phyloP scores from a whole-genome alignment of 352 stramenopile species.

The Elongisporangium undulatum region DNA sequence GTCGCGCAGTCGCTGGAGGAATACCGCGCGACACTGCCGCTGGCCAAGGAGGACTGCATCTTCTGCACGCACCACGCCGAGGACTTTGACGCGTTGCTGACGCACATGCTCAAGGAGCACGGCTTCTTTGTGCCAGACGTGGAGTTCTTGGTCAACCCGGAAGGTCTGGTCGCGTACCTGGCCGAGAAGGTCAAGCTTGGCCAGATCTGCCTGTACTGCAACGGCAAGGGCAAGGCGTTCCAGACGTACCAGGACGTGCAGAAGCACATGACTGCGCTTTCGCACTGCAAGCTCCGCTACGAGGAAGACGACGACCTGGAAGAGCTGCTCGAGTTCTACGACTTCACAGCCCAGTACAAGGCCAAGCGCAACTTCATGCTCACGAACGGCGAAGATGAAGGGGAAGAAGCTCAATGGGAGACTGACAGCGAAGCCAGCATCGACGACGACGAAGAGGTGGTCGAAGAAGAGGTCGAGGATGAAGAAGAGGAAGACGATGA shows the following conservation, averaged over 20 bases:
- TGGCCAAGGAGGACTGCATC: conserved; percentile 82
- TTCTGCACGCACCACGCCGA: conserved; percentile 64
- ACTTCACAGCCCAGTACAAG: conserved; percentile 86
- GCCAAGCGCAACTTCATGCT: conserved; percentile 12
- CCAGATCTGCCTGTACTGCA: conserved; percentile 95
- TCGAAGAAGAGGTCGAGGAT: conserved; percentile 31
- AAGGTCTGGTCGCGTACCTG: conserved; percentile 91
- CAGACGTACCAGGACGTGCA: conserved; percentile 84
- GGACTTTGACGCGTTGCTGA: conserved; percentile 68
- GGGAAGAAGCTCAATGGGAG: conserved; percentile 61
- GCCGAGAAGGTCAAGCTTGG: conserved; percentile 95
- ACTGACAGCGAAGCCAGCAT: conserved; percentile 79
- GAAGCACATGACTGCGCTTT: conserved; percentile 94
- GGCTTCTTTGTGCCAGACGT: conserved; percentile 95
- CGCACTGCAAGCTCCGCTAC: conserved; percentile 90
- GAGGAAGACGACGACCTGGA: conserved; percentile 88
- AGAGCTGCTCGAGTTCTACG: conserved; percentile 89
- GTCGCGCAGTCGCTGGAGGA: conserved; percentile 62
- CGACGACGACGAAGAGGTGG: conserved; percentile 56
- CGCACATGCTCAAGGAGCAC: conserved; percentile 92
- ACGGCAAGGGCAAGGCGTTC: conserved; percentile 90
- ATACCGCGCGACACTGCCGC: conserved; percentile 66
- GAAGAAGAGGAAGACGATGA: conserved; percentile 42
- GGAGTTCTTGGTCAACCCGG: conserved; percentile 89
- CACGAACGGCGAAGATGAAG: conserved; percentile 15